Evolutionary conservation across 2,329 filamentous ascomycete species (phyloP).

Genomic region (Paracorniculantispora psalliotae): DNA sequence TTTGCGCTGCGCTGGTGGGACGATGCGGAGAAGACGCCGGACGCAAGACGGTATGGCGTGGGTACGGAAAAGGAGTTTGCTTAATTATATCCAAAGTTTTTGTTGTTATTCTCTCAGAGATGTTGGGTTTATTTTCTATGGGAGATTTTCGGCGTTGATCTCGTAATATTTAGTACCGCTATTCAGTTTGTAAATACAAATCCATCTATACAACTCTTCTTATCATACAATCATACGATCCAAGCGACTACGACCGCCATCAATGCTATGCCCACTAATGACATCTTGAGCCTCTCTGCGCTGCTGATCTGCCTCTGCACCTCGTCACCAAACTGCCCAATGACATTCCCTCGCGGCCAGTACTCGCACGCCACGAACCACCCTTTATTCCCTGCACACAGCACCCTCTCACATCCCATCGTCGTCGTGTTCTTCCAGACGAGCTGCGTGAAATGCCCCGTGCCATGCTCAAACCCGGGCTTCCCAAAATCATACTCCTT

Average conservation of each 20-base stretch:
- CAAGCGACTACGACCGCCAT: not conserved
- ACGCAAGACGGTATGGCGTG: not conserved
- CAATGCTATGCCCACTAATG: not conserved
- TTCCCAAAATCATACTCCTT: constrained; percentile 53
- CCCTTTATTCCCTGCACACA: constrained; percentile 43
- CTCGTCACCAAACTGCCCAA: constrained; percentile 42
- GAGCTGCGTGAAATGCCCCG: constrained; percentile 69
- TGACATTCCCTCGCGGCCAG: constrained; percentile 60
- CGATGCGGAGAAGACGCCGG: not conserved
- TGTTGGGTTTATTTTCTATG: too few relatives aligned
- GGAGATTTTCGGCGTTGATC: too few relatives aligned
- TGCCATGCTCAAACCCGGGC: constrained; percentile 52
- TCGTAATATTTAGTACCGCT: not conserved
- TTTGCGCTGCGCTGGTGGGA: not conserved
- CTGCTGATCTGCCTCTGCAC: constrained; percentile 20
- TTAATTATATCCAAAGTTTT: not conserved
- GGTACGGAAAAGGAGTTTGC: not conserved
- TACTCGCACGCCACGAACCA: constrained; percentile 70
- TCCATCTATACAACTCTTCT: not conserved
- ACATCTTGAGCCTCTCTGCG: not conserved
- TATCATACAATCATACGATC: not conserved
- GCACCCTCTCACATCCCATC: constrained; percentile 49
- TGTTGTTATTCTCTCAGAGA: not conserved
- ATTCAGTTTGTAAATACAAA: not conserved
- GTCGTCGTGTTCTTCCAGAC: constrained; percentile 62